Percentiles rank a stretch among this genome's conserved stretches.
phyloP scores from a whole-genome alignment of 2,329 filamentous ascomycete genomes.

The Fusarium sp. region DNA sequence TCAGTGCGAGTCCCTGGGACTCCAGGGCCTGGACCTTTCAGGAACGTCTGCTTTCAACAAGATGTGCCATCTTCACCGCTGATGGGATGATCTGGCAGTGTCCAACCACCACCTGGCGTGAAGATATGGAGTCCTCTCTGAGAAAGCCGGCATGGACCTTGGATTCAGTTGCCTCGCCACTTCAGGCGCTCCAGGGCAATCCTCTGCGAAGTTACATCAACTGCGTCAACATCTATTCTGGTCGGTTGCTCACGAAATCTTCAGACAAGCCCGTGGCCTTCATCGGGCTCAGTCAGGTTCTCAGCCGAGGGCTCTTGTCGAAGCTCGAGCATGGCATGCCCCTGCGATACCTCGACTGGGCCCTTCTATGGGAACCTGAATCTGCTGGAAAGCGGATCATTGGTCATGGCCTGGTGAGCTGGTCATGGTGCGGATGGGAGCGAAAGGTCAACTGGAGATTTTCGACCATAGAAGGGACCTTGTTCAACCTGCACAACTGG shows the following conservation, averaged over 20 bases:
- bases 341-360: background rate
- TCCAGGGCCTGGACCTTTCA: background rate
- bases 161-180: background rate
- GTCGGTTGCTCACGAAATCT: background rate
- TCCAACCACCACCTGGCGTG: background rate
- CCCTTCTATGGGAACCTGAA: background rate
- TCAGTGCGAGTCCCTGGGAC: background rate
- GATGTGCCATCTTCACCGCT: background rate
- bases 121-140: background rate
- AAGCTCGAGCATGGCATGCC: background rate
- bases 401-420: background rate
- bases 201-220: background rate
- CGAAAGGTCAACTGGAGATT: background rate
- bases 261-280: background rate
- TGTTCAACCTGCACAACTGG: background rate
- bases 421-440: background rate
- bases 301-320: background rate
- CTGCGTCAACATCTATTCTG: background rate
- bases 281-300: background rate
- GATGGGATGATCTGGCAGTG: background rate
- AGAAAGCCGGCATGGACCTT: background rate
- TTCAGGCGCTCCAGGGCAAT: background rate
- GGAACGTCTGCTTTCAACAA: background rate
- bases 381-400: background rate
- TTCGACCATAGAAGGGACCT: background rate